Evolutionary conservation across 345 rosid genomes (phyloP).

Genomic region (Theobroma cacao): DNA sequence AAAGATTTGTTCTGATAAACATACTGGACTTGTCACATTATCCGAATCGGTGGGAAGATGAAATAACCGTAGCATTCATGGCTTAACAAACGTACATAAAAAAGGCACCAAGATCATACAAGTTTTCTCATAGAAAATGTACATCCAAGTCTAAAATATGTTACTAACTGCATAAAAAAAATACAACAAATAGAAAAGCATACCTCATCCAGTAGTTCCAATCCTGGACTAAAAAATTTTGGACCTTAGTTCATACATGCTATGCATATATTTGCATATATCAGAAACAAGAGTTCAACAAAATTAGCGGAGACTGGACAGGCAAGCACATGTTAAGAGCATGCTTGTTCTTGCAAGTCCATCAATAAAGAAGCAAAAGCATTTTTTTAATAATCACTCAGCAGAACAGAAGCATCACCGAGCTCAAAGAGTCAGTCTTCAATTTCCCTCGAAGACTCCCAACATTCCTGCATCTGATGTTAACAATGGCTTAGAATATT

Average conservation of each 20-base stretch:
- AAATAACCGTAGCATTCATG: not conserved
- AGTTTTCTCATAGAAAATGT: too few relatives aligned
- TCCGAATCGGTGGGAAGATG: not conserved
- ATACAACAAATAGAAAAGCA: not conserved
- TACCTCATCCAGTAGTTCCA: not conserved
- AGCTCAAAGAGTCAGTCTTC: not conserved
- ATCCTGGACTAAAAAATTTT: not conserved
- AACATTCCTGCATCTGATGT: not conserved
- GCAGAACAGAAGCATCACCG: not conserved
- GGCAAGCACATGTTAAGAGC: not conserved
- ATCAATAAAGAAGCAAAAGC: not conserved
- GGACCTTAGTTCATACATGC: not conserved
- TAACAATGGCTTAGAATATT: constrained; percentile 1
- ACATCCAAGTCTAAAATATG: not conserved
- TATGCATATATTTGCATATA: not conserved
- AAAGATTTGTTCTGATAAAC: not conserved
- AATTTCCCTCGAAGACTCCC: not conserved
- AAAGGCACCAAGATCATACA: not conserved
- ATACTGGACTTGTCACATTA: not conserved
- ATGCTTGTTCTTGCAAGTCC: not conserved
- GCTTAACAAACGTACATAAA: not conserved
- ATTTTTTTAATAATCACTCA: not conserved
- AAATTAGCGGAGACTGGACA: not conserved
- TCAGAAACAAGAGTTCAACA: not conserved
- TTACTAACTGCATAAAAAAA: not conserved